These are phyloP conservation scores for Rosellinia necatrix DNA, from an alignment of 2,329 filamentous ascomycete genomes.

Conservation along the genomic window DNA sequence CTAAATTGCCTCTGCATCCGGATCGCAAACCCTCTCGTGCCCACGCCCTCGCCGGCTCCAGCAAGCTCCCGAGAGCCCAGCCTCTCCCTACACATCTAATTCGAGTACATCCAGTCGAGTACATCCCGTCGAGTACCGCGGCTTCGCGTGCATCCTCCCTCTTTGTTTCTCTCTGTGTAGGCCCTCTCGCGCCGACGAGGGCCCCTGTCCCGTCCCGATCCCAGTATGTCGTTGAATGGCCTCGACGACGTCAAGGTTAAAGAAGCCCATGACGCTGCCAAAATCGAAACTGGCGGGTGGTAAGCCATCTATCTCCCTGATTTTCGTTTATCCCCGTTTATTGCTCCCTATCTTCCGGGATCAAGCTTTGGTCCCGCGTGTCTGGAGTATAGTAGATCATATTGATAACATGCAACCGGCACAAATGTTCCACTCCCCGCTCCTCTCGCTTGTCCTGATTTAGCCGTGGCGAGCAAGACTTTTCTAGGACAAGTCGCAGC, in stretches of 20 bases:
- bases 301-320: slow-evolving; percentile 54
- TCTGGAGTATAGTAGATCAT: slow-evolving; percentile 5
- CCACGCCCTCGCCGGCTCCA: slow-evolving; percentile 24
- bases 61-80: slow-evolving; percentile 15
- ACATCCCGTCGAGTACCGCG: slow-evolving; percentile 1
- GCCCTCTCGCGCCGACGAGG: slow-evolving; percentile 26
- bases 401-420: slow-evolving; percentile 7
- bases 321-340: slow-evolving; percentile 3
- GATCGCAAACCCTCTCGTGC: slow-evolving; percentile 30
- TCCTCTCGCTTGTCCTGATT: slow-evolving; percentile 15
- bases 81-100: not conserved
- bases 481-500: not conserved
- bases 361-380: not conserved
- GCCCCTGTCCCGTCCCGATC: slow-evolving; percentile 25
- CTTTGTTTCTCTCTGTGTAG: not conserved
- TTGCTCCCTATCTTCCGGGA: not conserved
- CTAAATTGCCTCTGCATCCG: slow-evolving; percentile 36
- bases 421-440: slow-evolving; percentile 13
- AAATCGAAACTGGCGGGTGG: slow-evolving; percentile 91
- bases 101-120: not conserved
- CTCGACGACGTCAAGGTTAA: slow-evolving; percentile 80
- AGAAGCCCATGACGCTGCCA: slow-evolving; percentile 81
- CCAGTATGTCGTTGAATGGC: slow-evolving; percentile 90
- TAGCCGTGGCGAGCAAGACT: slow-evolving; percentile 1
- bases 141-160: not conserved